These are phyloP conservation scores for Pichia sp. DNA, from an alignment of 1,139 yeast genomes.

Conservation along the genomic window DNA sequence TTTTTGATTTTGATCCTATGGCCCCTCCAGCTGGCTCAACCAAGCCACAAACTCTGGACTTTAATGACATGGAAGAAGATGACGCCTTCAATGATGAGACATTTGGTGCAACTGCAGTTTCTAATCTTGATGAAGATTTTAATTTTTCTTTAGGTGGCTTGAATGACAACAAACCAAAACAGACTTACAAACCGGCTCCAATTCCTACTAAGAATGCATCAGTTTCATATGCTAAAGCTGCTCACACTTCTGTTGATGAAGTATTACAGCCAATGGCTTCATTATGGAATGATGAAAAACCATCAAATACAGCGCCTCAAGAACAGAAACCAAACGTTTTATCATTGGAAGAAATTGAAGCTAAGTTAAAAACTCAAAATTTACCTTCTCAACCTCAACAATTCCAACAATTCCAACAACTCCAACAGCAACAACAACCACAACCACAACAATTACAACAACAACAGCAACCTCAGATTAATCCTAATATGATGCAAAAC, in stretches of 20 bases:
- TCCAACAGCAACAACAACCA: slow-evolving; percentile 23
- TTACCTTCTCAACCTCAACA: slow-evolving; percentile 17
- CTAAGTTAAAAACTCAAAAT: slow-evolving; percentile 41
- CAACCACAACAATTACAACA: slow-evolving; percentile 13
- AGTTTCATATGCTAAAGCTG: slow-evolving; percentile 56
- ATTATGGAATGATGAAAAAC: slow-evolving; percentile 43
- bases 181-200: slow-evolving; percentile 21
- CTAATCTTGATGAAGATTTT: slow-evolving; percentile 61
- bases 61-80: slow-evolving; percentile 73
- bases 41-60: slow-evolving; percentile 45
- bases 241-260: slow-evolving; percentile 32
- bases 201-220: slow-evolving; percentile 8
- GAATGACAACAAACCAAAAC: slow-evolving; percentile 8
- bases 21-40: slow-evolving; percentile 31
- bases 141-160: slow-evolving; percentile 48
- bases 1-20: slow-evolving; percentile 48
- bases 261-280: slow-evolving; percentile 63
- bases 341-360: slow-evolving; percentile 73
- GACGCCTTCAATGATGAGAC: slow-evolving; percentile 87
- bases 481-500: slow-evolving; percentile 4
- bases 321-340: slow-evolving; percentile 34
- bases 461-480: no score
- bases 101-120: slow-evolving; percentile 55
- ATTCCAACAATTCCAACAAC: slow-evolving; percentile 20
- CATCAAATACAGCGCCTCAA: slow-evolving; percentile 18